Base-by-base conservation (phyloP, 2,329 filamentous ascomycete species). In the Ceratocystis ficicola region DNA sequence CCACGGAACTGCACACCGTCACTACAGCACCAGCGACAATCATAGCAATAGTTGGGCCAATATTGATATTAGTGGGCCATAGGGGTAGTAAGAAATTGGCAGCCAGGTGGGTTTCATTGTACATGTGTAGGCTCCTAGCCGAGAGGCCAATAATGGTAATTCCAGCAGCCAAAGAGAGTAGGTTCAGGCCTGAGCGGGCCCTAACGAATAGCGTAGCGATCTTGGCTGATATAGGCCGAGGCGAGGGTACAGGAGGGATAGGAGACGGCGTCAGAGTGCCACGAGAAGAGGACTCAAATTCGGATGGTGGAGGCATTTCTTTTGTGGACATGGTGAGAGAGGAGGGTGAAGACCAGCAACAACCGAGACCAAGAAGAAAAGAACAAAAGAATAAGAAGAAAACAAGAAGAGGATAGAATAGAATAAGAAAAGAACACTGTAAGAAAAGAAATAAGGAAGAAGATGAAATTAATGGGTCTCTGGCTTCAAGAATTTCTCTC, bases 41-140 rank as follows among this genome's bases (percentile, higher is more conserved):
- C 30, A 85, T 75, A 7, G 82, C 80, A 36, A 81, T 74, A 2
- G 81, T 83, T 1, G 83, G 83, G 61, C 81, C 77, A 44, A 83
- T 71, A 71, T 86, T 79, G 70, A 86, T 82, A 36, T 79, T 73
- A 15, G 76, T 73, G 0, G 84, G 84, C 84, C 84, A 86, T 62
- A 86, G 71, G 0, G 82, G 76, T 20, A 86, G 76, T 25, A 80
- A 70, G 70, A 76, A 81, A 59, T 78, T 76, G 20, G 72, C 71
- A 0, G 79, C 70, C 17, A 82, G 72, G 66, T 80, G 77, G 1
- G 84, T 86, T 32, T 74, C 74, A 69, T 83, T 77, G 74, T 84
- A 86, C 46, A 82, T 79, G 36, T 76, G 73, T 52, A 86, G 73
- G 5, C 81, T 77, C 71, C 85, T 77, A 69, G 77, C 81, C 2